A percentile compares a stretch with the other conserved stretches of the same genome.
Conservation (phyloP, 2,329 filamentous ascomycete species). For the Daldinia sp. region DNA sequence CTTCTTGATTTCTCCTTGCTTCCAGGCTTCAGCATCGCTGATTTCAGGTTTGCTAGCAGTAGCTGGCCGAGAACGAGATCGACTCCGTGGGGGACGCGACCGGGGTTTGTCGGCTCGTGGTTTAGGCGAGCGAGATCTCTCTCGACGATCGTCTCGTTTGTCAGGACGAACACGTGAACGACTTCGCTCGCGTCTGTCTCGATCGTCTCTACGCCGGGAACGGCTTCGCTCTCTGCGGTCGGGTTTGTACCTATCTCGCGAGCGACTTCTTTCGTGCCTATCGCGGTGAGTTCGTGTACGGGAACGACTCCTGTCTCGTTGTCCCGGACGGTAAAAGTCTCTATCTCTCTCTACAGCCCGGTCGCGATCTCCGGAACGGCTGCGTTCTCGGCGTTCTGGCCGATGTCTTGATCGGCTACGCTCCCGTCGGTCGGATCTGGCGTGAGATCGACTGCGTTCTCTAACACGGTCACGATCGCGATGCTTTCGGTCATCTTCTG, state of each 20-base stretch:
- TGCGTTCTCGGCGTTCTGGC: constrained; percentile 50
- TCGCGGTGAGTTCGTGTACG: constrained; percentile 47
- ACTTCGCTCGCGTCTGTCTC: constrained; percentile 49
- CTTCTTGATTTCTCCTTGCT: constrained; percentile 71
- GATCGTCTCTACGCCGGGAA: constrained; percentile 48
- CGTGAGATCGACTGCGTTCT: constrained; percentile 46
- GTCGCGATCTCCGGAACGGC: constrained; percentile 55
- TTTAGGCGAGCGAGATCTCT: constrained; percentile 51
- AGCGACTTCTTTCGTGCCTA: constrained; percentile 47
- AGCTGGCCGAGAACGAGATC: constrained; percentile 57
- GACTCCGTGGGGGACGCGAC: constrained; percentile 49
- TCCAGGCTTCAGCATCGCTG: constrained; percentile 63
- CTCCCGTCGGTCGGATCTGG: constrained; percentile 49
- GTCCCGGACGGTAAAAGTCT: constrained; percentile 51
- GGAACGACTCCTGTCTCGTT: constrained; percentile 49
- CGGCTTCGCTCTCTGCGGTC: constrained; percentile 49
- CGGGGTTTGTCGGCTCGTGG: constrained; percentile 39
- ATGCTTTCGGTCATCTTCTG: constrained; percentile 49
- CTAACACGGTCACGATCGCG: constrained; percentile 49
- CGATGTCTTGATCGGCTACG: constrained; percentile 48
- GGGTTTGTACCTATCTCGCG: constrained; percentile 50
- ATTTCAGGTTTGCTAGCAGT: constrained; percentile 60
- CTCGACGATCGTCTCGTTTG: constrained; percentile 45
- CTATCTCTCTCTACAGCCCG: constrained; percentile 50
- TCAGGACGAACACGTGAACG: constrained; percentile 44